phyloP scores from a whole-genome alignment of 176 grass and related monocot species.

The Avena insularis region DNA sequence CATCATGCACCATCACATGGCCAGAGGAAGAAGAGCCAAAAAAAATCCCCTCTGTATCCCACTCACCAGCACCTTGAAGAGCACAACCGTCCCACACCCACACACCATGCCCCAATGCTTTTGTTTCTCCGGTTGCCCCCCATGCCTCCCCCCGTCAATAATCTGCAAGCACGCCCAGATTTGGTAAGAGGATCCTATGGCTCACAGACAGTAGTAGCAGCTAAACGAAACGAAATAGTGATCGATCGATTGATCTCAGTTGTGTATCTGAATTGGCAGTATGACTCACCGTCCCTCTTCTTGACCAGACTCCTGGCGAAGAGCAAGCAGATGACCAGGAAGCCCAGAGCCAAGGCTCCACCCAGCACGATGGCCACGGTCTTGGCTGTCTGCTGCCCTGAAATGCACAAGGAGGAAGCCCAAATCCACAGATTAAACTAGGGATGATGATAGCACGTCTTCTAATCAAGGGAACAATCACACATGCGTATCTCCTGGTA shows the following conservation, averaged over 20 bases:
- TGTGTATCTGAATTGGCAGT: background rate
- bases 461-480: slow-evolving; percentile 48
- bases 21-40: slow-evolving; percentile 87
- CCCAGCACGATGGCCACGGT: slow-evolving; percentile 99
- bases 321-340: slow-evolving; percentile 96
- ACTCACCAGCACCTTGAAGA: slow-evolving; percentile 61
- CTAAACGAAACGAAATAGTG: too few relatives aligned
- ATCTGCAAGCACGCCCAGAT: slow-evolving; percentile 67
- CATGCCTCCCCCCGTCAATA: slow-evolving; percentile 53
- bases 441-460: slow-evolving; percentile 25
- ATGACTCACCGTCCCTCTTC: slow-evolving; percentile 89
- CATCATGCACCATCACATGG: slow-evolving; percentile 65
- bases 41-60: slow-evolving; percentile 68
- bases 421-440: slow-evolving; percentile 41
- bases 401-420: slow-evolving; percentile 35
- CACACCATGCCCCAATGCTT: slow-evolving; percentile 61
- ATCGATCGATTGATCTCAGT: too few relatives aligned
- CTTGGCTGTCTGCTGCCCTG: slow-evolving; percentile 87
- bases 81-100: slow-evolving; percentile 54
- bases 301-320: slow-evolving; percentile 77
- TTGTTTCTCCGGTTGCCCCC: slow-evolving; percentile 5
- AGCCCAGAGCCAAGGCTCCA: slow-evolving; percentile 78
- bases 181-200: slow-evolving; percentile 15
- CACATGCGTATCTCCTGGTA: slow-evolving; percentile 45
- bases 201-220: background rate